These are phyloP conservation scores for Amanita pseudoporphyria DNA, from an alignment of 768 basidiomycete species.

Conservation along the genomic window DNA sequence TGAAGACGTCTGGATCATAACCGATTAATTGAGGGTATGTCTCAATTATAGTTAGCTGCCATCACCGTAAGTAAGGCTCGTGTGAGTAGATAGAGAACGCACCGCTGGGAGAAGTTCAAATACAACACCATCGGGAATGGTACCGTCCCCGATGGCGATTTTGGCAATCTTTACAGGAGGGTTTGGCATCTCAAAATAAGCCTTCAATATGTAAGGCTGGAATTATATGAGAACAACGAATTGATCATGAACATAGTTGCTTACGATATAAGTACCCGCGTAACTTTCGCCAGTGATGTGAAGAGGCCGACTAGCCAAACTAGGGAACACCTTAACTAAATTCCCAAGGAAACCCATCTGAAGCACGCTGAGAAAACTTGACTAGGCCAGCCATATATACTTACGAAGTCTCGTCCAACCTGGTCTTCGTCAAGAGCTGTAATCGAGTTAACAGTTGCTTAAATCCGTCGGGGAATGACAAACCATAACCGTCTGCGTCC, in stretches of 20 bases:
- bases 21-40: conserved; percentile 73
- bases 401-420: conserved; percentile 46
- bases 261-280: conserved; percentile 61
- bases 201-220: conserved; percentile 69
- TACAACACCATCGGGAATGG: conserved; percentile 40
- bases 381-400: conserved; percentile 12
- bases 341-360: conserved; percentile 68
- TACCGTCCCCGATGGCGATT: conserved; percentile 64
- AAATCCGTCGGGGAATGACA: background rate
- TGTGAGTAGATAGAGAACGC: conserved; percentile 13
- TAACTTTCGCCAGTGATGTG: conserved; percentile 69
- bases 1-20: conserved; percentile 55
- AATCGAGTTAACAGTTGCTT: background rate
- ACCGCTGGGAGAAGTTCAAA: conserved; percentile 51
- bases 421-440: conserved; percentile 55
- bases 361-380: background rate
- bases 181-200: conserved; percentile 50
- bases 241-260: conserved; percentile 13
- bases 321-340: conserved; percentile 67
- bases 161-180: conserved; percentile 63
- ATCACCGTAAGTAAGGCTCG: conserved; percentile 2
- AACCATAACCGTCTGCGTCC: conserved; percentile 51
- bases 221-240: background rate
- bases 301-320: conserved; percentile 55
- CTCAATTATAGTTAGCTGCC: conserved; percentile 46